A percentile compares a stretch with the other conserved stretches of the same genome.
These are phyloP conservation scores for Collariella sp. DNA, from an alignment of 495 filamentous ascomycete species.

Conservation along the genomic window DNA sequence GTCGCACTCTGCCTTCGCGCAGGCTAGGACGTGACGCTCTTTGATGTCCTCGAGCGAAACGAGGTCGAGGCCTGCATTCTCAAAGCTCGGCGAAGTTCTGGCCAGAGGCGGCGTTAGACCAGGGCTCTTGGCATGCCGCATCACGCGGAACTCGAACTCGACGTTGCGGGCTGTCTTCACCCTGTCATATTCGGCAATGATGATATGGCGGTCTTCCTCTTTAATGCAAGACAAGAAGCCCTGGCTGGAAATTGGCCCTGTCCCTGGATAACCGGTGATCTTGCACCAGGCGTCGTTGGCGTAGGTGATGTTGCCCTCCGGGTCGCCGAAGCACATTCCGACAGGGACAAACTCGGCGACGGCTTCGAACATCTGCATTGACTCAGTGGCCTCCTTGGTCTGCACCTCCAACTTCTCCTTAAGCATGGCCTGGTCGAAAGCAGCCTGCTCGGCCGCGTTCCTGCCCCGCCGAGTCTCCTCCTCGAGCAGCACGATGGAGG, in stretches of 20 bases:
- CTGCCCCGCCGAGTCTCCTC: slow-evolving; percentile 54
- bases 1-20: slow-evolving; percentile 34
- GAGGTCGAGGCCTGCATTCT: slow-evolving; percentile 32
- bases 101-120: slow-evolving; percentile 22
- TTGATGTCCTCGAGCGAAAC: slow-evolving; percentile 22
- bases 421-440: slow-evolving; percentile 50
- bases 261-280: slow-evolving; percentile 26
- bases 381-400: slow-evolving; percentile 55
- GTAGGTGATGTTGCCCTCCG: slow-evolving; percentile 49
- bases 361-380: slow-evolving; percentile 54
- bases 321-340: slow-evolving; percentile 58
- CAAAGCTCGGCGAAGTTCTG: slow-evolving; percentile 35
- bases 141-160: slow-evolving; percentile 37
- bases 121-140: slow-evolving; percentile 14
- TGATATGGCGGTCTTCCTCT: slow-evolving; percentile 31
- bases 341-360: slow-evolving; percentile 62
- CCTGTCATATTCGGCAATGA: slow-evolving; percentile 29
- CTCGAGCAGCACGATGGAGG: slow-evolving; percentile 56
- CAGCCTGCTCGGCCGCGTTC: slow-evolving; percentile 51
- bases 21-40: slow-evolving; percentile 33
- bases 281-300: slow-evolving; percentile 57
- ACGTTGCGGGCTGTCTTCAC: slow-evolving; percentile 26
- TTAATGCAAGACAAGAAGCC: slow-evolving; percentile 33
- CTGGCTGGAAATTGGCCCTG: slow-evolving; percentile 20
- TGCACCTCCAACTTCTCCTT: slow-evolving; percentile 51